These are phyloP conservation scores for Chytriomyces sp. DNA, from an alignment of 192 early-diverging fungal genomes.

Conservation along the genomic window DNA sequence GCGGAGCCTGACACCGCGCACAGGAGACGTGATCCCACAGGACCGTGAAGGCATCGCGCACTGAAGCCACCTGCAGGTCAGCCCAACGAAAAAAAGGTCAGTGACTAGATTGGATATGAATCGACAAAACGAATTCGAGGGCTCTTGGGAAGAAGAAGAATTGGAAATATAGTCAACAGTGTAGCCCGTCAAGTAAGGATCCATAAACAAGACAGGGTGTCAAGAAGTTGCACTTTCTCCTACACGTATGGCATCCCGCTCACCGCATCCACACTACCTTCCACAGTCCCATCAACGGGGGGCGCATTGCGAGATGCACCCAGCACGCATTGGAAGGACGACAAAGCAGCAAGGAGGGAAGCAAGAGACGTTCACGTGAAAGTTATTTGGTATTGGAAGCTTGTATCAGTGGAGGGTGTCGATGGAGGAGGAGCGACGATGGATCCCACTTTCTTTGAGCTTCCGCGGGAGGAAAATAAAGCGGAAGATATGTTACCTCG, in stretches of 20 bases:
- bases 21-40: slow-evolving; percentile 26
- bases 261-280: no score
- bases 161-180: slow-evolving; percentile 32
- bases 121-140: no score
- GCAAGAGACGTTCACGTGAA: background rate
- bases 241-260: background rate
- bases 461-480: background rate
- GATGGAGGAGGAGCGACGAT: slow-evolving; percentile 23
- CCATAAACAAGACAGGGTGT: slow-evolving; percentile 32
- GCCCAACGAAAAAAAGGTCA: no score
- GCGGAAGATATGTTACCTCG: background rate
- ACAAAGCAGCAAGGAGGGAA: no score
- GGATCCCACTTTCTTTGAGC: slow-evolving; percentile 38
- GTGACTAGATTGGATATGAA: no score
- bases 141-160: background rate
- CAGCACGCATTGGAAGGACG: no score
- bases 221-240: slow-evolving; percentile 4
- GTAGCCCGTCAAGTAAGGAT: slow-evolving; percentile 31
- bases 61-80: no score
- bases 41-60: no score
- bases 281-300: no score
- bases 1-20: slow-evolving; percentile 15
- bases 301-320: no score
- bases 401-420: slow-evolving; percentile 44
- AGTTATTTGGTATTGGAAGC: slow-evolving; percentile 42